phyloP scores from a whole-genome alignment of 2,329 filamentous ascomycete genomes.

The Colletotrichum costaricense region DNA sequence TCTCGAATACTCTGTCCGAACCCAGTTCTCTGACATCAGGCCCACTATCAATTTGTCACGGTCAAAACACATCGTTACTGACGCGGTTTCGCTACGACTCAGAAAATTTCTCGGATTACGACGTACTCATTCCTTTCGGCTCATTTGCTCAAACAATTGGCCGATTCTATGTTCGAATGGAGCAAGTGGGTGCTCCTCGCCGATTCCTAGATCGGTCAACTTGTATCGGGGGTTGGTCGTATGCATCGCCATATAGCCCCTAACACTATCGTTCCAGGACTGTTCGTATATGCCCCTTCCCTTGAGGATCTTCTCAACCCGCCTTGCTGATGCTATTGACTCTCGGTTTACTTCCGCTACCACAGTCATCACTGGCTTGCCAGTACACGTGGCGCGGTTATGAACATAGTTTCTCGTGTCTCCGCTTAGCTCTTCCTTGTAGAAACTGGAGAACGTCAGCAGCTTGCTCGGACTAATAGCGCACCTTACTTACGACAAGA shows the following conservation, averaged over 20 bases:
- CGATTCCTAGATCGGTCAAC: slow-evolving; percentile 35
- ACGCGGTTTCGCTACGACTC: too few relatives aligned
- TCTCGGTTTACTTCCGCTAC: slow-evolving; percentile 33
- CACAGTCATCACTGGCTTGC: slow-evolving; percentile 14
- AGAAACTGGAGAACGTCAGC: slow-evolving; percentile 30
- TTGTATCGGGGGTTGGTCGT: slow-evolving; percentile 38
- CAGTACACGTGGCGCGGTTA: slow-evolving; percentile 32
- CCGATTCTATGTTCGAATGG: slow-evolving; percentile 36
- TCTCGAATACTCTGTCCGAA: too few relatives aligned
- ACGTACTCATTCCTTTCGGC: slow-evolving; percentile 7
- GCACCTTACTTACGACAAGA: slow-evolving; percentile 37
- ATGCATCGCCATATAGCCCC: slow-evolving; percentile 39
- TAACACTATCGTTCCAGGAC: slow-evolving; percentile 36
- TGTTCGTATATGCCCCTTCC: slow-evolving; percentile 37
- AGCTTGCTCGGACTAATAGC: background rate
- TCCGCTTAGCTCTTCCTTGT: slow-evolving; percentile 38
- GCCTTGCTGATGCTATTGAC: slow-evolving; percentile 29
- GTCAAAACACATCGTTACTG: too few relatives aligned
- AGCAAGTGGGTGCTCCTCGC: slow-evolving; percentile 36
- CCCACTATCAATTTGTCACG: too few relatives aligned
- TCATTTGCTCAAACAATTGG: slow-evolving; percentile 31
- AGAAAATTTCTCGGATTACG: too few relatives aligned
- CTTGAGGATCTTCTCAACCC: slow-evolving; percentile 33
- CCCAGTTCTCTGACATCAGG: too few relatives aligned
- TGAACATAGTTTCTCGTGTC: slow-evolving; percentile 38